Evolutionary conservation across 2,329 filamentous ascomycete genomes (phyloP).

Genomic region (Apiospora sp.): DNA sequence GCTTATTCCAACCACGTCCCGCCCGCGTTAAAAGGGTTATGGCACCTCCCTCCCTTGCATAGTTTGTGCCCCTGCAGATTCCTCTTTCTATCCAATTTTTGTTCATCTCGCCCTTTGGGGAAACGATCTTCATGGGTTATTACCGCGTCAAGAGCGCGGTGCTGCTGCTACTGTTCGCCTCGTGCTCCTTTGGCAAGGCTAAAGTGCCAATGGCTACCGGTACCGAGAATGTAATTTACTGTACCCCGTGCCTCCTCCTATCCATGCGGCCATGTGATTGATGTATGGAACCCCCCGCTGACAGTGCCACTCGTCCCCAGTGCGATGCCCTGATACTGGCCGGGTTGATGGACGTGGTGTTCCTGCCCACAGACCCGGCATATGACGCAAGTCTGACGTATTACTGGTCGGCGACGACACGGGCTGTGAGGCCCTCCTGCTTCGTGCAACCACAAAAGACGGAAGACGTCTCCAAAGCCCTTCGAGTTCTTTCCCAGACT

Average conservation of each 20-base stretch:
- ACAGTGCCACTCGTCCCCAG: neutral
- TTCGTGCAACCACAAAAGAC: slow-evolving; percentile 23
- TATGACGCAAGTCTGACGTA: slow-evolving; percentile 22
- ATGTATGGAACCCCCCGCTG: neutral
- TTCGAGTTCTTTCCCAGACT: slow-evolving; percentile 7
- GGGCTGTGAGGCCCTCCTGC: neutral
- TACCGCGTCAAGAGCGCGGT: neutral
- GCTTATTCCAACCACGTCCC: neutral
- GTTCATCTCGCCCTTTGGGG: neutral
- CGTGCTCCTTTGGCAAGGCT: neutral
- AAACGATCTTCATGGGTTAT: neutral
- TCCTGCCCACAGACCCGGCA: neutral
- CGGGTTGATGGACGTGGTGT: slow-evolving; percentile 13
- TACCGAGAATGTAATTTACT: neutral
- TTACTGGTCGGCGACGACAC: slow-evolving; percentile 15
- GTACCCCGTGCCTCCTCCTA: neutral
- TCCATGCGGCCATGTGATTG: neutral
- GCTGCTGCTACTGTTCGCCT: neutral
- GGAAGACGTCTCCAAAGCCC: slow-evolving; percentile 5
- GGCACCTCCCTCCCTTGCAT: neutral
- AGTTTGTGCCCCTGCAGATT: neutral
- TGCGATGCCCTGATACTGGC: neutral
- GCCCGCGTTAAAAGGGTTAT: neutral
- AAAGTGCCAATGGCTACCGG: neutral
- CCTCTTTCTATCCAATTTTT: neutral